Evolutionary conservation across 768 basidiomycete species (phyloP).

Genomic region (Boletus eberwhitei): DNA sequence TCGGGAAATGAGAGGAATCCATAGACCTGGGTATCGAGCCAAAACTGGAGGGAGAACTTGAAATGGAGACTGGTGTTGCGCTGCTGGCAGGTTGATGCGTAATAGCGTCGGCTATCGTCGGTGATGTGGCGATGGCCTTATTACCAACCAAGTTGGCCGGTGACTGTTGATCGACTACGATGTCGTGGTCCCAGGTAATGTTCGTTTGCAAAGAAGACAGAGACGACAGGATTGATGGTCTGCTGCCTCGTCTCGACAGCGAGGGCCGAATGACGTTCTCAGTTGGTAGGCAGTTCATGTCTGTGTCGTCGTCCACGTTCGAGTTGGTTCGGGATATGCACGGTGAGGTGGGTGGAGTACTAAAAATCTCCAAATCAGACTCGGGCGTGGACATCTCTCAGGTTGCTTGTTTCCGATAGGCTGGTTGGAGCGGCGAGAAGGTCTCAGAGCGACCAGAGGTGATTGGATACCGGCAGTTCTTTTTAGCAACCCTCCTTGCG

Average conservation of each 20-base stretch:
- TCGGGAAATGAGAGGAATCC: slow-evolving; percentile 21
- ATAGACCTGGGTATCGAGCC: slow-evolving; percentile 25
- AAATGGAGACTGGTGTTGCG: slow-evolving; percentile 18
- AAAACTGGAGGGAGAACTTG: slow-evolving; percentile 31
- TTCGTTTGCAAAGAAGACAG: slow-evolving; percentile 32
- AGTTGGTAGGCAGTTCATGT: slow-evolving; percentile 10
- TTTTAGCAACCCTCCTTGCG: neutral
- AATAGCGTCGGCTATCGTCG: slow-evolving; percentile 18
- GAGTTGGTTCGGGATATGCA: slow-evolving; percentile 23
- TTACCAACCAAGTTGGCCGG: slow-evolving; percentile 18
- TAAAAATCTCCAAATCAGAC: slow-evolving; percentile 36
- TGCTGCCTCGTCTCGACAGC: slow-evolving; percentile 34
- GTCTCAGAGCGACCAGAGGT: slow-evolving; percentile 1
- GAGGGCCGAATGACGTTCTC: slow-evolving; percentile 34
- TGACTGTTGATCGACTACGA: slow-evolving; percentile 36
- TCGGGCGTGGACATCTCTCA: slow-evolving; percentile 34
- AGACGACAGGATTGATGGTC: slow-evolving; percentile 28
- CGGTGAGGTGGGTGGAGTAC: slow-evolving; percentile 45
- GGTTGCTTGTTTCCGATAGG: slow-evolving; percentile 6
- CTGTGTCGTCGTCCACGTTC: slow-evolving; percentile 8
- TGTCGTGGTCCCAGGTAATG: slow-evolving; percentile 34
- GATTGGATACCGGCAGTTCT: slow-evolving; percentile 3
- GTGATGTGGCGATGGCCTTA: slow-evolving; percentile 16
- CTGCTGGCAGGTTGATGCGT: slow-evolving; percentile 13
- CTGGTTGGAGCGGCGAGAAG: slow-evolving; percentile 12